Conservation (phyloP, 2,329 filamentous ascomycete species). For the Onygenales sp. region DNA sequence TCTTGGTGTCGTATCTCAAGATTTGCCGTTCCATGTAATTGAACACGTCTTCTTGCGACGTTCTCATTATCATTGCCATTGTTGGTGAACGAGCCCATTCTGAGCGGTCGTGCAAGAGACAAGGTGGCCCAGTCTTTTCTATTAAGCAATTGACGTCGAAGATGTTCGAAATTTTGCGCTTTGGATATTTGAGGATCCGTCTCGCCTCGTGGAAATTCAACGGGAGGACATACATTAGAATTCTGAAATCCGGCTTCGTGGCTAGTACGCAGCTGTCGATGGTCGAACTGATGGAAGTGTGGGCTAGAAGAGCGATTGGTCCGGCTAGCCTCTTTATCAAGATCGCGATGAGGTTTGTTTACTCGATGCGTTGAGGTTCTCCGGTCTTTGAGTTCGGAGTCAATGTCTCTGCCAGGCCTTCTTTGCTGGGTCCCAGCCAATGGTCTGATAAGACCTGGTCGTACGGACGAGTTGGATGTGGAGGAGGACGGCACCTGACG, state of each 20-base stretch:
- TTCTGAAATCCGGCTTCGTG: neutral
- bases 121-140: constrained; percentile 30
- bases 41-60: constrained; percentile 20
- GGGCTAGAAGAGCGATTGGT: neutral
- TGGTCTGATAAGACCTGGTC: neutral
- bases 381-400: neutral
- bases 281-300: neutral
- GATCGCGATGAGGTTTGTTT: neutral
- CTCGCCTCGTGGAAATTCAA: neutral
- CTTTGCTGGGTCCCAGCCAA: too few species aligned
- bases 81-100: constrained; percentile 1
- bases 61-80: neutral
- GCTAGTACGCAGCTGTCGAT: neutral
- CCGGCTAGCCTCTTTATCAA: neutral
- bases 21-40: neutral
- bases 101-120: constrained; percentile 23
- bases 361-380: neutral
- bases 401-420: neutral
- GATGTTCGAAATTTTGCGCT: constrained; percentile 13
- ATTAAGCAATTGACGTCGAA: constrained; percentile 26
- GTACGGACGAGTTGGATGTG: neutral
- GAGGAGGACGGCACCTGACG: constrained; percentile 3
- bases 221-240: neutral
- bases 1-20: neutral
- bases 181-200: neutral